Percentiles rank a stretch among this genome's conserved stretches.
Conservation (phyloP, 2,329 filamentous ascomycete species). For the Davidsoniella eucalypti region DNA sequence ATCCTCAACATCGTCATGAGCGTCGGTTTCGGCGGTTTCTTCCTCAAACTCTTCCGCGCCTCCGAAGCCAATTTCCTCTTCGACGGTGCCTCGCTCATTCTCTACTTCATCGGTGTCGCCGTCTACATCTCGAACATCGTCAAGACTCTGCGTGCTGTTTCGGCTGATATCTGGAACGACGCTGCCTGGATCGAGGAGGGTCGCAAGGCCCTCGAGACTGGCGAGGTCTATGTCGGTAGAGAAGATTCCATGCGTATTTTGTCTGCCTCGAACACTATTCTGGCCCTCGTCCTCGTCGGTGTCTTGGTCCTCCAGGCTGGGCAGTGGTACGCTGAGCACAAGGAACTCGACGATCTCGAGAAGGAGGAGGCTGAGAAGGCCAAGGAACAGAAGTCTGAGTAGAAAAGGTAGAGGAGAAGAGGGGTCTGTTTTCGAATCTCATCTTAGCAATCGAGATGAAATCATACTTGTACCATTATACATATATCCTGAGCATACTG, state of each 20-base stretch:
- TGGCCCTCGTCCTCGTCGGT: constrained; percentile 80
- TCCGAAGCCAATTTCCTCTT: constrained; percentile 93
- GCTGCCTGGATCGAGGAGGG: constrained; percentile 24
- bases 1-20: constrained; percentile 88
- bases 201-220: constrained; percentile 28
- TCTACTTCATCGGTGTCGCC: constrained; percentile 74
- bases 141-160: constrained; percentile 78
- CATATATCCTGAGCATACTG: no score
- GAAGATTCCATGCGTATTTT: constrained; percentile 87
- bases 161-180: constrained; percentile 44
- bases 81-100: constrained; percentile 63
- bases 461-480: no score
- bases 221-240: constrained; percentile 55
- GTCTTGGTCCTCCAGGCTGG: constrained; percentile 87
- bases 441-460: no score
- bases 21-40: constrained; percentile 73
- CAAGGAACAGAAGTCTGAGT: constrained; percentile 12
- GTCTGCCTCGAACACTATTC: constrained; percentile 86
- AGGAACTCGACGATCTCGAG: constrained; percentile 69
- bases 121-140: constrained; percentile 95
- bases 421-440: background rate
- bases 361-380: constrained; percentile 23
- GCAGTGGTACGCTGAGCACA: constrained; percentile 96
- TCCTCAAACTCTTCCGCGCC: constrained; percentile 88
- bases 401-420: background rate